Percentiles rank a stretch among this genome's conserved stretches.
phyloP scores from a whole-genome alignment of 768 basidiomycete genomes.

The Leccinum barrowsii region DNA sequence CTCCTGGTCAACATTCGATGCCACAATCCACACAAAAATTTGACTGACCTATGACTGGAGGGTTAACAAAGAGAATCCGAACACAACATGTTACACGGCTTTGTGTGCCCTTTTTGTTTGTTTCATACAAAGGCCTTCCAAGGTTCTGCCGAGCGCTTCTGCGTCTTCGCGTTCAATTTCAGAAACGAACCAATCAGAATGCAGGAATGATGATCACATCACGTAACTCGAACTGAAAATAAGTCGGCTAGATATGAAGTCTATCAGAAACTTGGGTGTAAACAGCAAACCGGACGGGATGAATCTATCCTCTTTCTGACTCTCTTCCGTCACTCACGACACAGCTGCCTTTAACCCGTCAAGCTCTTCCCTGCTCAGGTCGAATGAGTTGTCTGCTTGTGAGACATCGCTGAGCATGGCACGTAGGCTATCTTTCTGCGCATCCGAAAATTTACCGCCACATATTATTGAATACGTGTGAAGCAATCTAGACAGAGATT shows the following conservation, averaged over 20 bases:
- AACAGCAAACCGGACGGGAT: constrained; percentile 9
- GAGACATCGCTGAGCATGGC: constrained; percentile 24
- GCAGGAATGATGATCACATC: constrained; percentile 12
- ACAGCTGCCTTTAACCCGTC: constrained; percentile 19
- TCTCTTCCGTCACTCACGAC: constrained; percentile 18
- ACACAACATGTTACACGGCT: neutral
- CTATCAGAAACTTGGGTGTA: constrained; percentile 12
- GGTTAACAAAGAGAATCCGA: neutral
- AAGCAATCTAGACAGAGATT: constrained; percentile 37
- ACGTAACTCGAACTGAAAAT: constrained; percentile 26
- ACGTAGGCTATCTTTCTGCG: constrained; percentile 30
- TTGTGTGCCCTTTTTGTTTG: constrained; percentile 17
- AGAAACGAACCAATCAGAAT: constrained; percentile 18
- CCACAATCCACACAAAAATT: neutral
- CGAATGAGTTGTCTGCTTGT: constrained; percentile 22
- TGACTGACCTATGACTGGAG: constrained; percentile 12
- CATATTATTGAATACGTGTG: constrained; percentile 49
- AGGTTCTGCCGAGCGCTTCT: constrained; percentile 1
- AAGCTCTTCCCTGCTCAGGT: constrained; percentile 28
- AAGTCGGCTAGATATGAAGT: constrained; percentile 25
- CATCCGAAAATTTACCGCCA: constrained; percentile 29
- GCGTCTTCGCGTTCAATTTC: constrained; percentile 8
- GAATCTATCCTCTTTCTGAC: constrained; percentile 12
- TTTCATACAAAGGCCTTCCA: constrained; percentile 8
- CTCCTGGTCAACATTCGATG: neutral